Evolutionary conservation across 1,139 yeast genomes (phyloP), one percentile per base, ranked within the genome.

Genomic region (Sugiyamaella paludigena): DNA sequence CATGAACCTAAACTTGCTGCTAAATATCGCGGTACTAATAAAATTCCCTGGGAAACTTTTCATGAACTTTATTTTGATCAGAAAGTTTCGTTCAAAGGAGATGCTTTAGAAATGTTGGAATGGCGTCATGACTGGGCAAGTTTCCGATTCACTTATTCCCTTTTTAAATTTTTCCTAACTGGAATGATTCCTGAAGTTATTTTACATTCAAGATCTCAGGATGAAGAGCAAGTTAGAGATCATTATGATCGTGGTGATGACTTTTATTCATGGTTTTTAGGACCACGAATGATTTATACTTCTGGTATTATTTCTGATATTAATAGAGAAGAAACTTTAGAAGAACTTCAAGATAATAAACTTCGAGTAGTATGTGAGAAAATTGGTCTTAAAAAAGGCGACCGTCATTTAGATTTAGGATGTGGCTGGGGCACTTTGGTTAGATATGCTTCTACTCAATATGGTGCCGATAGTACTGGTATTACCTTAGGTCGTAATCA

Each of bases 361-460:
- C 77, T 88, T 68, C 84, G 85, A 62, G 73, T 84, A 63, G 95
- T 88, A 50, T 91, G 95, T 65, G 95, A 87, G 69, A 88, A 89
- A 74, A 83, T 87, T 58, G 87, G 79, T 56, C 76, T 88, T 63
- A 66, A 81, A 64, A 64, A 80, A 60, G 94, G 87, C 58, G 96
- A 88, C 57, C 73, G 73, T 48, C 76, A 87, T 65, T 80, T 88
- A 58, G 97, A 88, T 66, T 74, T 88, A 56, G 96, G 96, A 52
- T 88, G 96, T 72, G 96, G 97, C 58, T 88, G 97, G 97, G 97
- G 97, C 66, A 86, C 96, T 50, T 78, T 91, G 68, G 88, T 95
- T 45, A 77, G 94, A 37, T 87, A 74, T 68, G 91, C 95, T 35
- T 86, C 95, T 2, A 78, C 84, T 57, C 84, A 84, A 67, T 83